A percentile compares a stretch with the other conserved stretches of the same genome.
phyloP scores from a whole-genome alignment of 2,329 filamentous ascomycete species.

The Ceratocystis smalleyi region DNA sequence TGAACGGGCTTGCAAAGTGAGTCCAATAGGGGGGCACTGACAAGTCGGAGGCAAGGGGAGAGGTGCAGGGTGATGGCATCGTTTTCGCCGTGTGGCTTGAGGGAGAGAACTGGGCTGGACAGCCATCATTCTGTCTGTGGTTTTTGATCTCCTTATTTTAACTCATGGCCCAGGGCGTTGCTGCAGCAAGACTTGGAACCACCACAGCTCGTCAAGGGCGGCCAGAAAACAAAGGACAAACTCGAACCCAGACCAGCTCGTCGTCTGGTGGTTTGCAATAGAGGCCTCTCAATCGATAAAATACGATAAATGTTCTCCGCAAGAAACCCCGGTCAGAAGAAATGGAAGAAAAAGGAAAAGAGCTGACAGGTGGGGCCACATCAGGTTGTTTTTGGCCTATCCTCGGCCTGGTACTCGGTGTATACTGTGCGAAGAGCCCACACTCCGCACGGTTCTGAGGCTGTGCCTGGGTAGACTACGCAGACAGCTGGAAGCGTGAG shows the following conservation, averaged over 20 bases:
- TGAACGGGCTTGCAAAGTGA: background rate
- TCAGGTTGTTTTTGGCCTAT: conserved; percentile 2
- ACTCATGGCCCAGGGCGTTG: no score
- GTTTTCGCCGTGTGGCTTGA: background rate
- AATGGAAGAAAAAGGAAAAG: conserved; percentile 4
- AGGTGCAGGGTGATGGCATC: background rate
- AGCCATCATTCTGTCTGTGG: background rate
- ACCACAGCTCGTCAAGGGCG: background rate
- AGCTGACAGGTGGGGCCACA: conserved; percentile 7
- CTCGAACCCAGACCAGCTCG: background rate
- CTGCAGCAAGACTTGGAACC: no score
- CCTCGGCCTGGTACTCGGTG: conserved; percentile 9
- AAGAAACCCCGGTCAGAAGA: background rate
- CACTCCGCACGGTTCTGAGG: background rate
- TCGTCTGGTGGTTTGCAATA: background rate
- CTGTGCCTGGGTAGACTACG: background rate
- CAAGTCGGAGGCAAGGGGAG: background rate
- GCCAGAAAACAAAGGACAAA: background rate
- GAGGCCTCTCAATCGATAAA: background rate
- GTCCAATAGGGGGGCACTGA: background rate
- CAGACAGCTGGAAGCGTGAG: background rate
- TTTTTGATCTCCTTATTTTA: background rate
- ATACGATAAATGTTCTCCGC: background rate
- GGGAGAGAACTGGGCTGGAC: background rate
- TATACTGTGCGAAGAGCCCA: background rate